phyloP scores from a whole-genome alignment of 1,284 basidiomycete genomes.

The Ganoderma sp. region DNA sequence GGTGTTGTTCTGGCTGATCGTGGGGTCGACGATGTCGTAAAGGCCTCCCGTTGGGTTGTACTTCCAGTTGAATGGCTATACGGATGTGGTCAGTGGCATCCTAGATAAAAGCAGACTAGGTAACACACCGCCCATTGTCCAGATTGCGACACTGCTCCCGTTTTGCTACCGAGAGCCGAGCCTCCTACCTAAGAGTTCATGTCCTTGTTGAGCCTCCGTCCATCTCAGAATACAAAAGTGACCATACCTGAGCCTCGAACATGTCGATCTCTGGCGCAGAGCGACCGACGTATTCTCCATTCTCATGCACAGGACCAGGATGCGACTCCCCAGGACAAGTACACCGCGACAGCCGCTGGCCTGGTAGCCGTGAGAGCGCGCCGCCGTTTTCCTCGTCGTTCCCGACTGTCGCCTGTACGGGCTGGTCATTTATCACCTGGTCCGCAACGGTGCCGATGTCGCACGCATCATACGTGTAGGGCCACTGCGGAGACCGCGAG shows the following conservation, averaged over 20 bases:
- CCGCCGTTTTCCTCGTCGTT: constrained; percentile 43
- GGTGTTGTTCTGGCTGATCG: constrained; percentile 51
- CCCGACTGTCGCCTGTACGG: constrained; percentile 45
- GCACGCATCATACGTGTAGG: constrained; percentile 60
- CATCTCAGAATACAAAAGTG: neutral
- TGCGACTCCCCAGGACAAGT: constrained; percentile 83
- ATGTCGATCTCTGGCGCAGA: constrained; percentile 84
- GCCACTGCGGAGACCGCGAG: constrained; percentile 43
- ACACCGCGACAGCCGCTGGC: constrained; percentile 80
- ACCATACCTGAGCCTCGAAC: constrained; percentile 53
- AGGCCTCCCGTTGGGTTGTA: neutral
- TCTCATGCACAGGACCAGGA: constrained; percentile 70
- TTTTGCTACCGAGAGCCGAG: constrained; percentile 17
- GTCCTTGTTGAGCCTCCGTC: too few relatives aligned
- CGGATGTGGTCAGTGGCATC: neutral
- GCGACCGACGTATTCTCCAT: constrained; percentile 43
- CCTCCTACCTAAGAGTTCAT: neutral
- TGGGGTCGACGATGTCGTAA: constrained; percentile 47
- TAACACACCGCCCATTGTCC: constrained; percentile 42
- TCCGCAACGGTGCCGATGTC: constrained; percentile 64
- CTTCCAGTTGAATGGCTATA: constrained; percentile 10
- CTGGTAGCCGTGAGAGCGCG: constrained; percentile 70
- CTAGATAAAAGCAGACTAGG: constrained; percentile 35
- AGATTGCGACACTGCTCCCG: constrained; percentile 52
- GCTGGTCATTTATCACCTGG: constrained; percentile 48